Evolutionary conservation across 2,329 filamentous ascomycete genomes (phyloP), one percentile per base, ranked within the genome.

Genomic region (Seiridium unicorne): DNA sequence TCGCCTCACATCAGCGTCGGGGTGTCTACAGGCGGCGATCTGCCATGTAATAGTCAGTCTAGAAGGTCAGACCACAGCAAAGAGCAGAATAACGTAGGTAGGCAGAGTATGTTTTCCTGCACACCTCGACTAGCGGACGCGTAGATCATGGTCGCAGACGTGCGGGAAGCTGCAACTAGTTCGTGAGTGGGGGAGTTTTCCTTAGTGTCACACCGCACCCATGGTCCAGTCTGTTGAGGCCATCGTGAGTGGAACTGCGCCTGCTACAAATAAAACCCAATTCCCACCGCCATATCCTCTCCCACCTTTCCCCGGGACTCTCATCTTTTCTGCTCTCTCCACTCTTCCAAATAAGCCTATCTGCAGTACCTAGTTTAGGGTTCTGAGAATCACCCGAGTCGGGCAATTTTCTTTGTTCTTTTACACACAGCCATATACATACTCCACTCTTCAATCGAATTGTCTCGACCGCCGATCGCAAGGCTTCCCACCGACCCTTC

Each of bases 241-340:
- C 32, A 56, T 56, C 54, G 54, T 56, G 54, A 38, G 49, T 51
- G 49, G 49, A 38, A 51, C 49, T 34, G 35, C 32, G 32, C 31
- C 31, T 35, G 34, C 34, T 35, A 46, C 40, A 11, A 47, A 44
- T 56, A 56, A 56, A 56, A 56, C 35, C 35, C 40, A 38, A 35
- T 48, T 31, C 40, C 32, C 32, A 32, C 38, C 42, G 18, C 10
- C 42, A 42, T 46, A 46, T 34, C 35, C 34, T 38, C 18, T 51
- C 35, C 35, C 5, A 36, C 31, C 49, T 38, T 11, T 26, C 18
- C 18, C 18, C 18, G 18, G 18, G 18, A 26, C 31, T 34, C 42
- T 47, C 42, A 31, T 38, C 9, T 35, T 51, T 18, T 38, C 3
- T 51, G 2, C 49, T 13, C 4, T 51, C 8, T n/a, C 49, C 38